Conservation (phyloP, 2,329 filamentous ascomycete species). For the Claviceps sp. region DNA sequence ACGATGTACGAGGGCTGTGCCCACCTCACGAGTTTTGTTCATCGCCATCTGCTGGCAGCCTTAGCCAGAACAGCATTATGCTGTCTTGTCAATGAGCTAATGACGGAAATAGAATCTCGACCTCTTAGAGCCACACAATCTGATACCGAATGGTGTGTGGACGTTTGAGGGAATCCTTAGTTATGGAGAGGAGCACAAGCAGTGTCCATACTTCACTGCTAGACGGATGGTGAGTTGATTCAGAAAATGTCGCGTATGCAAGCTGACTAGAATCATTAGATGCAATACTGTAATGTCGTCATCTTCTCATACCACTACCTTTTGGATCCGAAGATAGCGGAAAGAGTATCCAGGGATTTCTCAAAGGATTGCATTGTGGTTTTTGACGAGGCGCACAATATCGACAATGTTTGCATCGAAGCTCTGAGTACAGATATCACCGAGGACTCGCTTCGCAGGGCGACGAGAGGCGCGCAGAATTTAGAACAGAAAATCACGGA, state of each 20-base stretch:
- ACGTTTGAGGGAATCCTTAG: constrained; percentile 78
- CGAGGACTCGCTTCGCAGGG: constrained; percentile 84
- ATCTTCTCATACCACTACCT: constrained; percentile 99
- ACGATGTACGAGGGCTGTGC: constrained; percentile 49
- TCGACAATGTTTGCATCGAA: constrained; percentile 98
- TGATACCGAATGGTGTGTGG: constrained; percentile 91
- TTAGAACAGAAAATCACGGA: constrained; percentile 82
- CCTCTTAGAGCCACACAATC: constrained; percentile 82
- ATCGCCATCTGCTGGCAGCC: not conserved
- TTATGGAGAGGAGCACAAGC: constrained; percentile 91
- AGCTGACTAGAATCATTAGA: constrained; percentile 33
- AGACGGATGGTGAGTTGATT: constrained; percentile 64
- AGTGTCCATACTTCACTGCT: constrained; percentile 94
- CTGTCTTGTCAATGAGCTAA: not conserved
- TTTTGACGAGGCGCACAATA: constrained; percentile 98
- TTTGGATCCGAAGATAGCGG: constrained; percentile 93
- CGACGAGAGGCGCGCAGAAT: constrained; percentile 79
- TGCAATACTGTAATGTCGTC: constrained; percentile 98
- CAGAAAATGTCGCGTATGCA: constrained; percentile 1
- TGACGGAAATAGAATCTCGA: constrained; percentile 59
- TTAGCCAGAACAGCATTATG: not conserved
- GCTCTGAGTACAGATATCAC: constrained; percentile 93
- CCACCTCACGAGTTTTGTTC: not conserved
- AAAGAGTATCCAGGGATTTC: constrained; percentile 85
- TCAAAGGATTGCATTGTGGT: constrained; percentile 98